Base-by-base conservation (phyloP, 805 yeast genomes). In the Yamadazyma ubonensis region DNA sequence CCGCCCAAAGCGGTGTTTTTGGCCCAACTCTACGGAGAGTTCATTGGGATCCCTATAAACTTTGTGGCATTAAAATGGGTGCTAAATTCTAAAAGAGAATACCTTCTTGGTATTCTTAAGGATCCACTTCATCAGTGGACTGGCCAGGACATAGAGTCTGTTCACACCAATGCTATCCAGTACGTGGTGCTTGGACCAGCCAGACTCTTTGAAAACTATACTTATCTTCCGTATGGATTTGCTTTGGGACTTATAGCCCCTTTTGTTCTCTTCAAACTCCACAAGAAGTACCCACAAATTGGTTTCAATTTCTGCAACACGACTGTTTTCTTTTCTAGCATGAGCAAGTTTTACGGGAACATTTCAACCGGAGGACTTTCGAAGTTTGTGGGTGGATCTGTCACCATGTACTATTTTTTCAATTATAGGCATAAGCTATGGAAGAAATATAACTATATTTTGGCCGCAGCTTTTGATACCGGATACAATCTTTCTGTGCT, bases 101-200 rank as follows among this genome's bases (percentile, higher is more conserved):
- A 52, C 34, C 53, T 68, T 42, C 42, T 52, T 5, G 72, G 73
- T 1, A 42, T 50, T 7, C 53, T 54, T 22, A 51, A 40, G 0
- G 79, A 74, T 49, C 74, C 77, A 1, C 54, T 73, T 18, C 72
- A 70, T 42, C 79, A 74, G 49, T 74, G 78, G 78, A 73, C 76
- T 2, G 78, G 75, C 2, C 78, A 74, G 44, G 44, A 58, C 5
- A 59, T 74, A 22, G 55, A 62, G 23, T 54, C 61, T 12, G 63
- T 59, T 43, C 71, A 73, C 48, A 67, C 75, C n/a, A 74, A 73
- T 48, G 73, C 78, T 8, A 64, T 73, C 22, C 76, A 71, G 45
- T 74, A 74, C 43, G 76, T 73, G n/a, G 59, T 74, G 1, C 53
- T 74, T 36, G 79, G 79, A 0, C 79, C 79, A 0, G 49, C 55